phyloP scores from a whole-genome alignment of 768 basidiomycete species.

The Kwoniella botswanensis region DNA sequence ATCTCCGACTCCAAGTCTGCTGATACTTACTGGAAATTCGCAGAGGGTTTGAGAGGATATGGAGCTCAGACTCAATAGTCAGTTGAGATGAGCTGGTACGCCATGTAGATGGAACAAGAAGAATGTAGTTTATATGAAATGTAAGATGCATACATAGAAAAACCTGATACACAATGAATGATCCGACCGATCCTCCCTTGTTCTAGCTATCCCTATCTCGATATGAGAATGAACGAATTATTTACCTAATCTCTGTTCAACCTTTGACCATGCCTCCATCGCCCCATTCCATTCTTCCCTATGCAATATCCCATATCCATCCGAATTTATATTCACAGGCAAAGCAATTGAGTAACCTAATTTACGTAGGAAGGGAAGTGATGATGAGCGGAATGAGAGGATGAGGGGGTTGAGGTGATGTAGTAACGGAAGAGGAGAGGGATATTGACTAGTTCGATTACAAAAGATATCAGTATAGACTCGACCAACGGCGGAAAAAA shows the following conservation, averaged over 20 bases:
- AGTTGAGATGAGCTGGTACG: background rate
- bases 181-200: background rate
- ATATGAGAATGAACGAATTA: background rate
- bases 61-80: slow-evolving; percentile 84
- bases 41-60: slow-evolving; percentile 80
- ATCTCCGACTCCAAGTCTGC: slow-evolving; percentile 79
- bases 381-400: slow-evolving; percentile 30
- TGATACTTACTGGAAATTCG: slow-evolving; percentile 87
- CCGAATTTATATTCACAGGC: slow-evolving; percentile 7
- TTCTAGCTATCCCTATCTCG: no score
- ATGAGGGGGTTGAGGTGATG: slow-evolving; percentile 27
- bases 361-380: slow-evolving; percentile 36
- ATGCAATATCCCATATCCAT: slow-evolving; percentile 19
- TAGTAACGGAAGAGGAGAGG: slow-evolving; percentile 33
- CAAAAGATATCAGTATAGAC: background rate
- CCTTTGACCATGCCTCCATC: slow-evolving; percentile 39
- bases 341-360: slow-evolving; percentile 22
- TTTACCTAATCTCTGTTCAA: slow-evolving; percentile 27
- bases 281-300: slow-evolving; percentile 49
- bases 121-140: slow-evolving; percentile 1
- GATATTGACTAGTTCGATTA: slow-evolving; percentile 30
- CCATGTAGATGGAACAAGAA: background rate
- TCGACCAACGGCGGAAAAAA: background rate
- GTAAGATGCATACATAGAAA: slow-evolving; percentile 19
- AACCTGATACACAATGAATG: background rate